Conservation (phyloP, 2,329 filamentous ascomycete species). For the Arthrobotrys megalospora region DNA sequence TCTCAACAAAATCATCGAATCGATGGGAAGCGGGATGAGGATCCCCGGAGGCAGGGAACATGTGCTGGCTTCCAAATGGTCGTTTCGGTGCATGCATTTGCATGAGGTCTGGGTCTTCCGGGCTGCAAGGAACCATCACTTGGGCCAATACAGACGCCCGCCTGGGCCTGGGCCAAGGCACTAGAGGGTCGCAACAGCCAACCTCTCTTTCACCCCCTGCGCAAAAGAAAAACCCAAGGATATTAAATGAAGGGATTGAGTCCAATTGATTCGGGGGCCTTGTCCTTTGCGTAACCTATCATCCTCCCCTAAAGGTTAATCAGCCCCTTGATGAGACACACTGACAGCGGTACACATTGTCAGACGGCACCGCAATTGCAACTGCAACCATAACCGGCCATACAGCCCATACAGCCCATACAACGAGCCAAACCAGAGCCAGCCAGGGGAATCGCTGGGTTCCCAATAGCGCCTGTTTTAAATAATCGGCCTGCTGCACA, state of each 20-base stretch:
- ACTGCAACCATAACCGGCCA: slow-evolving; percentile 39
- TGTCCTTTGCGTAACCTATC: slow-evolving; percentile 53
- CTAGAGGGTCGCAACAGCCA: slow-evolving; percentile 21
- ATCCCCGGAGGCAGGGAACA: slow-evolving; percentile 35
- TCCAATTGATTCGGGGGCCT: slow-evolving; percentile 53
- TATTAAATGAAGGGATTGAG: slow-evolving; percentile 51
- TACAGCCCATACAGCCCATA: slow-evolving; percentile 22
- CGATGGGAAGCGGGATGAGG: slow-evolving; percentile 18
- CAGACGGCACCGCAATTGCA: slow-evolving; percentile 40
- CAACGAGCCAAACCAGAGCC: slow-evolving; percentile 18
- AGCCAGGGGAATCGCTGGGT: slow-evolving; percentile 35
- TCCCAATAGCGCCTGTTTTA: slow-evolving; percentile 60
- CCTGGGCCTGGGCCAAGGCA: slow-evolving; percentile 35
- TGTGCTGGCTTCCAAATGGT: slow-evolving; percentile 31
- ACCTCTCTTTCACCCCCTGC: slow-evolving; percentile 34
- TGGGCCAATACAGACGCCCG: slow-evolving; percentile 29
- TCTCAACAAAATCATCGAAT: slow-evolving; percentile 14
- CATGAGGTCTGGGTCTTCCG: slow-evolving; percentile 13
- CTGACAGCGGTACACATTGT: slow-evolving; percentile 40
- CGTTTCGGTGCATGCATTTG: slow-evolving; percentile 43
- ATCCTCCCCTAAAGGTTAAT: slow-evolving; percentile 54
- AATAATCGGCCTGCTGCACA: slow-evolving; percentile 58
- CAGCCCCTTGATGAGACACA: slow-evolving; percentile 29
- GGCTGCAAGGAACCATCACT: slow-evolving; percentile 42
- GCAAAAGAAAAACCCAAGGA: slow-evolving; percentile 38